Evolutionary conservation across 768 basidiomycete genomes (phyloP).

Genomic region (Tricholoma bakamatsutake): DNA sequence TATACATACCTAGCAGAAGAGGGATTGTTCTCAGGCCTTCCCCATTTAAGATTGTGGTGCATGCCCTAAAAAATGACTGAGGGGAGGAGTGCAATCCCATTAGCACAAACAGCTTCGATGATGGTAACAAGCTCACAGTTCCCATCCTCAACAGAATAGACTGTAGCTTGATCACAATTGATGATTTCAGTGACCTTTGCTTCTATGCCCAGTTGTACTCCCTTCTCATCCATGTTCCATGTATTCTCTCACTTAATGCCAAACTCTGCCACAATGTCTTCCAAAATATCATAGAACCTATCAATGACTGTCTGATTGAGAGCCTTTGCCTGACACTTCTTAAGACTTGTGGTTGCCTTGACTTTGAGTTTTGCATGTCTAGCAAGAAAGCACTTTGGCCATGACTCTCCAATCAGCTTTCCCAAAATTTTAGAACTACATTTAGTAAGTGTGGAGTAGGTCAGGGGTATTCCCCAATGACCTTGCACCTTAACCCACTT

Average conservation of each 20-base stretch:
- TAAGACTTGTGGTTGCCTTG: neutral
- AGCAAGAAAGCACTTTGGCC: constrained; percentile 12
- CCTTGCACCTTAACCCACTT: constrained; percentile 20
- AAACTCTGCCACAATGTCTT: neutral
- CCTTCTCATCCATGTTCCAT: constrained; percentile 18
- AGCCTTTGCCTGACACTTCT: neutral
- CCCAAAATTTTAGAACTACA: constrained; percentile 11
- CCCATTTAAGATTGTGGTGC: constrained; percentile 8
- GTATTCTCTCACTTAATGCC: neutral
- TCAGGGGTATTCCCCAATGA: constrained; percentile 13
- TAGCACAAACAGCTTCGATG: constrained; percentile 38
- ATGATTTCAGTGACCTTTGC: constrained; percentile 7
- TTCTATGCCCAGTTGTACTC: constrained; percentile 21
- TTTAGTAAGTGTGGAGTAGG: neutral
- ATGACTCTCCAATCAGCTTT: constrained; percentile 10
- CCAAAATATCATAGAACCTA: neutral
- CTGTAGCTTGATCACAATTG: constrained; percentile 11
- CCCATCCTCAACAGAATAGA: constrained; percentile 19
- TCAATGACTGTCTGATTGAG: neutral
- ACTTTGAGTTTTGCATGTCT: constrained; percentile 16
- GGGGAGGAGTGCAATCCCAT: constrained; percentile 31
- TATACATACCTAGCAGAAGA: constrained; percentile 1
- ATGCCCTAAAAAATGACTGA: constrained; percentile 33
- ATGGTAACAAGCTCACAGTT: constrained; percentile 41
- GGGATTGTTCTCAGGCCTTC: neutral